A percentile compares a stretch with the other conserved stretches of the same genome.
These are phyloP conservation scores for Eurotiales sp. DNA, from an alignment of 2,329 filamentous ascomycete species.

Conservation along the genomic window DNA sequence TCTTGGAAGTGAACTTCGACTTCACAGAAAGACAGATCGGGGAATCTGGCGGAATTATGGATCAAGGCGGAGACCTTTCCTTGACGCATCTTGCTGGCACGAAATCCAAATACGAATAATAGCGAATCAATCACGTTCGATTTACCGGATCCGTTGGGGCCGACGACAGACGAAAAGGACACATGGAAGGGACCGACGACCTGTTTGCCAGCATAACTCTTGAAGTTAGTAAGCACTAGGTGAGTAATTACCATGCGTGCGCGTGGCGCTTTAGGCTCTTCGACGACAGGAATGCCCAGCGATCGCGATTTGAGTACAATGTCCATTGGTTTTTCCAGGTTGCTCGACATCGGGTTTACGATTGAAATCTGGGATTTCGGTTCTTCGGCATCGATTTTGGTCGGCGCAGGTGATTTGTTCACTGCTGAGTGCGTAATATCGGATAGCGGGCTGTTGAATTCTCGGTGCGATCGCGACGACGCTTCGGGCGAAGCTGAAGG, in stretches of 20 bases:
- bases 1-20: slow-evolving; percentile 96
- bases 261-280: slow-evolving; percentile 74
- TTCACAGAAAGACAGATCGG: slow-evolving; percentile 84
- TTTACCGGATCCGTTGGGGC: slow-evolving; percentile 96
- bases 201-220: slow-evolving; percentile 94
- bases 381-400: slow-evolving; percentile 36
- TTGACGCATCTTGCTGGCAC: slow-evolving; percentile 98
- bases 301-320: slow-evolving; percentile 85
- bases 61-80: slow-evolving; percentile 97
- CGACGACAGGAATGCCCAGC: slow-evolving; percentile 58
- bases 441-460: slow-evolving; percentile 51
- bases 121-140: slow-evolving; percentile 98
- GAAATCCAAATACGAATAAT: slow-evolving; percentile 98
- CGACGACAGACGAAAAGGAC: slow-evolving; percentile 96
- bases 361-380: slow-evolving; percentile 54
- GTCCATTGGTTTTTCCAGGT: slow-evolving; percentile 86
- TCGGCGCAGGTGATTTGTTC: slow-evolving; percentile 53
- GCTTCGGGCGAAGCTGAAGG: slow-evolving; percentile 57
- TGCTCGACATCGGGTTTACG: slow-evolving; percentile 70
- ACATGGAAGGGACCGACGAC: slow-evolving; percentile 95
- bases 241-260: slow-evolving; percentile 89
- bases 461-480: slow-evolving; percentile 33
- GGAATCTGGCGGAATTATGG: slow-evolving; percentile 87
- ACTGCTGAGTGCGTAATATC: slow-evolving; percentile 68
- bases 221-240: slow-evolving; percentile 92